Base-by-base conservation (phyloP, 2,329 filamentous ascomycete genomes). In the Balansia obtecta region DNA sequence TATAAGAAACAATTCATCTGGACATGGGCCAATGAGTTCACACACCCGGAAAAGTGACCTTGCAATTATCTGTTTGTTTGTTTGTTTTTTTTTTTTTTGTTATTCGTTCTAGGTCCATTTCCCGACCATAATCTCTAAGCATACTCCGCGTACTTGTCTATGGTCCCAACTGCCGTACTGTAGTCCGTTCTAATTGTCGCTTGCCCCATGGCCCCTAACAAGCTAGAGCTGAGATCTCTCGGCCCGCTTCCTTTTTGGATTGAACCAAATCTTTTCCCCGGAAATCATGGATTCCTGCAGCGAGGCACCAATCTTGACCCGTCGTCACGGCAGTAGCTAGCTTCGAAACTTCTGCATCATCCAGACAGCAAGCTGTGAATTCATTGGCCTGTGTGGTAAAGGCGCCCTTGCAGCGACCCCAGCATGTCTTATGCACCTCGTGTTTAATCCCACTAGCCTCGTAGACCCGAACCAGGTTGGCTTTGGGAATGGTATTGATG, bases 381-480 rank as follows among this genome's bases (percentile, higher is more conserved):
- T 83, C 79, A 51, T 80, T 76, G 6, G 76, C 74, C 64, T 85
- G 80, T 12, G 66, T 74, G n/a, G 80, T 74, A 59, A 84, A 85
- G 0, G 81, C 80, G 27, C 76, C 65, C 55, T 77, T 71, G 58
- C 85, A 85, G 0, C 80, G 67, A 41, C 76, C 80, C 60, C 79
- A 83, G 61, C 82, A 85, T 55, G 78, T 71, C 40, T 70, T 66
- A 1, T 79, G 77, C n/a, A 83, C 74, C 62, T 83, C 77, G 37
- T 76, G 70, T 12, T 74, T 68, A 22, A 85, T 57, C 1, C 59
- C 61, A 1, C 59, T 67, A 0, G 70, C 47, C 57, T 79, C 69
- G 60, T 78, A 74, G 44, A 77, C 68, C 52, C 79, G 73, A 22
- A 83, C 73, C 20, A 82, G 66, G 51, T 76, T 76, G 3, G 61